Base-by-base conservation (phyloP, 768 basidiomycete genomes). In the Pholiota conissans region DNA sequence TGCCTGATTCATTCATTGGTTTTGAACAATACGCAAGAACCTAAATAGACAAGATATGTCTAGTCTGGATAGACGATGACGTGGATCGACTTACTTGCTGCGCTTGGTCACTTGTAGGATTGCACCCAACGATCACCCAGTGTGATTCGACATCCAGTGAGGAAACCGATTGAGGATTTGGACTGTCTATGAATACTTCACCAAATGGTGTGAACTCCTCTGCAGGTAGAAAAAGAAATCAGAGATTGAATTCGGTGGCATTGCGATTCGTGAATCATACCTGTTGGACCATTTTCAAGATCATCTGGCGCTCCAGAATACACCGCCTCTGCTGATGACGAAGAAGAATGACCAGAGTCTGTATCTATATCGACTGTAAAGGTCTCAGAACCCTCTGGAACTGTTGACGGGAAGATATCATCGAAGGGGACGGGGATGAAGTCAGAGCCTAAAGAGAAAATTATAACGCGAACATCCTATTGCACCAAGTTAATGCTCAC, bases 151-250 rank as follows among this genome's bases (percentile, higher is more conserved):
- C 14, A 28, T 58, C 56, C 34, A 69, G 13, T 3, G 68, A 69
- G 10, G 56, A 59, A 30, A 69, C 66, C 0, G 68, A 65, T 10
- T 28, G 53, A 20, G 63, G 29, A 34, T 69, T 69, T n/a, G 68
- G 68, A 6, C 66, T 67, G 6, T 59, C 56, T 49, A 69, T 67
- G 52, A 69, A 69, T 3, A 69, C 57, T 46, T 60, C 59, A 14
- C 58, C 53, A 26, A 69, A 68, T 9, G 51, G 29, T n/a, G 26
- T 34, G 10, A 40, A 52, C 14, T 52, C 39, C 51, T 52, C 51
- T 49, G 9, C 22, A 14, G 32, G 8, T 3, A 6, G 20, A 3
- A 40, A 4, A 32, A 29, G n/a, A n/a, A 14, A 20, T 49, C n/a
- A 48, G 29, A 3, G 10, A 48, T 16, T 16, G n/a, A n/a, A 18